A percentile compares a stretch with the other conserved stretches of the same genome.
Evolutionary conservation across 2,329 filamentous ascomycete genomes (phyloP).

Genomic region (Talaromyces sp.): DNA sequence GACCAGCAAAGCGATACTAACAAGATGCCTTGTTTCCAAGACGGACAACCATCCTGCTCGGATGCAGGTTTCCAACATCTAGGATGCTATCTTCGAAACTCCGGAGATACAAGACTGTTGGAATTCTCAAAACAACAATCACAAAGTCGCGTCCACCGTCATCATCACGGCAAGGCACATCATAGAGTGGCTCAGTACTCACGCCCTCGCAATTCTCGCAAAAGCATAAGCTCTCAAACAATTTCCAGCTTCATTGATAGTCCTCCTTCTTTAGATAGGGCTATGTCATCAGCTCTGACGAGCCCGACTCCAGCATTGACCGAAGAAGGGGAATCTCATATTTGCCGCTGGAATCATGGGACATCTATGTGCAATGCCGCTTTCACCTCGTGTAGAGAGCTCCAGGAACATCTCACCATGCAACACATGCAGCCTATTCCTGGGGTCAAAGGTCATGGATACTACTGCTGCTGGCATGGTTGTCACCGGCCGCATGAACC

Average conservation of each 20-base stretch:
- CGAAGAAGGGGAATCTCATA: constrained; percentile 32
- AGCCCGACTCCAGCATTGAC: constrained; percentile 32
- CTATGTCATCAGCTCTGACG: constrained; percentile 35
- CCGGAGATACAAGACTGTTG: constrained; percentile 18
- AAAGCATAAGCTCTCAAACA: constrained; percentile 37
- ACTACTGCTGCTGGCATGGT: constrained; percentile 45
- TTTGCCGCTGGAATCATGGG: constrained; percentile 38
- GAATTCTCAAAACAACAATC: constrained; percentile 27
- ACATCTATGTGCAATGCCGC: constrained; percentile 34
- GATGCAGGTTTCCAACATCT: constrained; percentile 32
- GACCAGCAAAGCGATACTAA: constrained; percentile 10
- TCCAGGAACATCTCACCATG: constrained; percentile 41
- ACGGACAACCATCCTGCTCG: constrained; percentile 30
- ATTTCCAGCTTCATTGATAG: constrained; percentile 37
- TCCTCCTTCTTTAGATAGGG: constrained; percentile 35
- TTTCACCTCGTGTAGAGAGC: constrained; percentile 35
- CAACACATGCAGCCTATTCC: constrained; percentile 38
- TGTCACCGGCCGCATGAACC: constrained; percentile 43
- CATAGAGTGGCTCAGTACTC: constrained; percentile 36
- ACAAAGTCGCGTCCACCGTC: constrained; percentile 26
- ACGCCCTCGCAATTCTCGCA: constrained; percentile 35
- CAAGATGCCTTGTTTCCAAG: constrained; percentile 25
- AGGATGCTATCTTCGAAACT: constrained; percentile 29
- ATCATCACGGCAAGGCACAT: constrained; percentile 32
- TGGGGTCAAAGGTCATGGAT: constrained; percentile 40